Conservation (phyloP, 1,284 basidiomycete genomes). For the Austroboletus niveus region DNA sequence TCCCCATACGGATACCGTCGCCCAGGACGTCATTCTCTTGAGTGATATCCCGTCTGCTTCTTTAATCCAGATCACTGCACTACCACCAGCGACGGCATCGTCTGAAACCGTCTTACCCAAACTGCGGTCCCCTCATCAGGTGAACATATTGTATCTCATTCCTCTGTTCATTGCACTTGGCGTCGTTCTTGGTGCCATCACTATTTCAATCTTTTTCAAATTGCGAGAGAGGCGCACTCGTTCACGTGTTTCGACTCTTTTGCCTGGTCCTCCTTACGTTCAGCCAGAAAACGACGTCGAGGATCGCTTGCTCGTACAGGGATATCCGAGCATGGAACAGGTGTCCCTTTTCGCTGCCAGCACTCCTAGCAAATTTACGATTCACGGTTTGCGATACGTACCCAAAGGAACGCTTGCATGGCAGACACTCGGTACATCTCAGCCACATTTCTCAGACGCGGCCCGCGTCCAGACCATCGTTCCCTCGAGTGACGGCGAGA, state of each 20-base stretch:
- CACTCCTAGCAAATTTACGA: constrained; percentile 37
- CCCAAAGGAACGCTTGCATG: constrained; percentile 13
- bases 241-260: constrained; percentile 21
- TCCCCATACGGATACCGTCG: not conserved
- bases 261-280: constrained; percentile 40
- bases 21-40: not conserved
- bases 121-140: constrained; percentile 17
- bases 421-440: constrained; percentile 5
- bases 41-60: constrained; percentile 2
- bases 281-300: constrained; percentile 24
- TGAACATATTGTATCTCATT: constrained; percentile 39
- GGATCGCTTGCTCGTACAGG: constrained; percentile 11
- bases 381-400: constrained; percentile 30
- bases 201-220: constrained; percentile 20
- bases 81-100: constrained; percentile 36
- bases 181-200: constrained; percentile 34
- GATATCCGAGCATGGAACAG: constrained; percentile 24
- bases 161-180: constrained; percentile 42
- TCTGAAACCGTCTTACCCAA: constrained; percentile 20
- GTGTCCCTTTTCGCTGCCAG: constrained; percentile 18
- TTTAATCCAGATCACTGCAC: constrained; percentile 36
- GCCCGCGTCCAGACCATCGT: constrained; percentile 14
- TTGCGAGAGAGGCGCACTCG: constrained; percentile 10
- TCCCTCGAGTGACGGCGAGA: constrained; percentile 27
- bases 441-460: not conserved